These are phyloP conservation scores for Hypoxylon fuscum DNA, from an alignment of 495 filamentous ascomycete genomes.

Conservation along the genomic window DNA sequence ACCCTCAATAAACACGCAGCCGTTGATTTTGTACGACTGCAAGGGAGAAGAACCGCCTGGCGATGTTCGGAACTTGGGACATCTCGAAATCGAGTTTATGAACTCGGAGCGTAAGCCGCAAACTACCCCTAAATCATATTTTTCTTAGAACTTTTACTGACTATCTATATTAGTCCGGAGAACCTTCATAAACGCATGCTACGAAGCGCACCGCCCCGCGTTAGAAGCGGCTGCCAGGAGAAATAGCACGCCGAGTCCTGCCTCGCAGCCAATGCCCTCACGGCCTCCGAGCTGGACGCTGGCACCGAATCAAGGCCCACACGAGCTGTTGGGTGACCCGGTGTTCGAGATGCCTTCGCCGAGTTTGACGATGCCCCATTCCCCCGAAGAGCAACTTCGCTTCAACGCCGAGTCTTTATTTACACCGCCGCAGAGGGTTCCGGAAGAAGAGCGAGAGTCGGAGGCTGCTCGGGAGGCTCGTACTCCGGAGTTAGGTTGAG, in stretches of 20 bases:
- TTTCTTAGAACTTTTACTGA: neutral
- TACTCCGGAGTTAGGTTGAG: constrained; percentile 2
- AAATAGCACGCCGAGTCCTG: constrained; percentile 14
- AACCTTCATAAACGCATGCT: constrained; percentile 36
- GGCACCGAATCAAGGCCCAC: constrained; percentile 13
- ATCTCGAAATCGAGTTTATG: constrained; percentile 37
- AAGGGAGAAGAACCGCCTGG: constrained; percentile 22
- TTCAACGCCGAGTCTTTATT: constrained; percentile 14
- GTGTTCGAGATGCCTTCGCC: constrained; percentile 19
- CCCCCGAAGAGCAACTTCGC: neutral
- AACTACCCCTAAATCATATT: neutral
- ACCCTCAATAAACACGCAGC: neutral
- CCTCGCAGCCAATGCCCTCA: constrained; percentile 5
- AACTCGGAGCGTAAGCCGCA: constrained; percentile 16
- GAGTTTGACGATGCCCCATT: constrained; percentile 12
- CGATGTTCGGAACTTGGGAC: constrained; percentile 21
- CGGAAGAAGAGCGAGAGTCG: neutral
- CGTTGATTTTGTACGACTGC: constrained; percentile 11
- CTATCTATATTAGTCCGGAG: constrained; percentile 26
- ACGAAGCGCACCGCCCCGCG: constrained; percentile 25
- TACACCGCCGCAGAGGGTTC: neutral
- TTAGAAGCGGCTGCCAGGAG: neutral
- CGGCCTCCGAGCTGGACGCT: constrained; percentile 14
- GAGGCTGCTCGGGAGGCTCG: neutral
- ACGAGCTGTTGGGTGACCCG: constrained; percentile 4